phyloP scores from a whole-genome alignment of 108 stramenopile genomes.

The Nitzschia sp. region DNA sequence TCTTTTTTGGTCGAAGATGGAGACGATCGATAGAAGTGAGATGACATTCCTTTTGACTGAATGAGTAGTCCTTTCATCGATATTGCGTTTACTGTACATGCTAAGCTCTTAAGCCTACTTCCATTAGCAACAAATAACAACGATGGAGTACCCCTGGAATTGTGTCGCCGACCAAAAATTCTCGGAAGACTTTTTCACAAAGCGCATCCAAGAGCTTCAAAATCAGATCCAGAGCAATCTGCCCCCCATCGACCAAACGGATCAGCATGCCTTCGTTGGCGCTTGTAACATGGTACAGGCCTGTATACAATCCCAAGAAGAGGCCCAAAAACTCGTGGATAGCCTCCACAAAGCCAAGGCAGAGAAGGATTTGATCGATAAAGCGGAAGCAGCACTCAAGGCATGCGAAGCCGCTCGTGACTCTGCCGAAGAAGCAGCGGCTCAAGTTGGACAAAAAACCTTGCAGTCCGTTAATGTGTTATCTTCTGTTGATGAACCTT shows the following conservation, averaged over 20 bases:
- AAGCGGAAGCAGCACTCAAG: conserved; percentile 12
- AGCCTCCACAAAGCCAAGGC: conserved; percentile 17
- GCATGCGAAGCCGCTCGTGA: conserved; percentile 10
- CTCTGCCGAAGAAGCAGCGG: neutral
- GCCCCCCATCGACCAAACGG: conserved; percentile 9
- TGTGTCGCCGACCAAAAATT: no score
- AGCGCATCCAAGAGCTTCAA: conserved; percentile 18
- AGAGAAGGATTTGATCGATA: conserved; percentile 7
- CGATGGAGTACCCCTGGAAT: no score
- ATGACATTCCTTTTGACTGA: no score
- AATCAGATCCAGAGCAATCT: conserved; percentile 3
- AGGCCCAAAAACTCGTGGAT: neutral
- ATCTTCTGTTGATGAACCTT: neutral
- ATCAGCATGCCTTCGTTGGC: conserved; percentile 13
- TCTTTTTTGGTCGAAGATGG: no score
- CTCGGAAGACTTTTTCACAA: conserved; percentile 24
- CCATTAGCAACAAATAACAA: conserved; percentile 16
- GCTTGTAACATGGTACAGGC: conserved; percentile 7
- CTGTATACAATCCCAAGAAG: conserved; percentile 8
- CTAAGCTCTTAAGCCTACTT: no score
- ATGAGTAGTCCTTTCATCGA: no score
- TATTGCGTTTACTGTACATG: no score
- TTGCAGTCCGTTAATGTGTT: neutral
- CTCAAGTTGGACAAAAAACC: neutral
- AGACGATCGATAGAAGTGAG: no score